Evolutionary conservation across 768 basidiomycete genomes (phyloP).

Genomic region (Leucosporidium scottii): DNA sequence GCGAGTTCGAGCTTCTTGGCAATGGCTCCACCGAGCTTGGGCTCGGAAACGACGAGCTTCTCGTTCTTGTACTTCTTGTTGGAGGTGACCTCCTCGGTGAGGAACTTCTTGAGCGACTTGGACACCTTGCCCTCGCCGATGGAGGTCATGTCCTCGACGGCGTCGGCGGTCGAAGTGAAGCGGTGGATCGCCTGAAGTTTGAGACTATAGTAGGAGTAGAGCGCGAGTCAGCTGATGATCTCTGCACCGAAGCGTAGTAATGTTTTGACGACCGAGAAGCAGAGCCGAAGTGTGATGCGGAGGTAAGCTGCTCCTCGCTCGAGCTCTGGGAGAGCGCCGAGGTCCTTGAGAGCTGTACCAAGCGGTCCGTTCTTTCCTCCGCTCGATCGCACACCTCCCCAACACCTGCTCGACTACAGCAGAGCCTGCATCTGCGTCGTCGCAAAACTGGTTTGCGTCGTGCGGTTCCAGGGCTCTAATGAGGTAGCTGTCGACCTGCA

Average conservation of each 20-base stretch:
- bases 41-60: constrained; percentile 72
- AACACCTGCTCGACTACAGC: too few species aligned
- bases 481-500: too few species aligned
- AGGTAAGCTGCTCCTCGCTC: too few species aligned
- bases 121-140: constrained; percentile 87
- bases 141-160: constrained; percentile 92
- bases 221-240: background rate
- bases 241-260: background rate
- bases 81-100: constrained; percentile 65
- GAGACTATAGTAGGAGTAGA: constrained; percentile 50
- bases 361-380: too few species aligned
- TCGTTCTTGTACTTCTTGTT: constrained; percentile 70
- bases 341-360: too few species aligned
- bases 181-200: constrained; percentile 93
- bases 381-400: too few species aligned
- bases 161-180: constrained; percentile 90
- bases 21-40: constrained; percentile 79
- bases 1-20: constrained; percentile 90
- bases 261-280: background rate
- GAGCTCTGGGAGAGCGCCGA: too few species aligned
- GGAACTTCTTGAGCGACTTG: constrained; percentile 86
- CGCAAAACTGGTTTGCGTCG: too few species aligned
- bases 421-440: too few species aligned
- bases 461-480: too few species aligned
- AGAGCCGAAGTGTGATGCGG: background rate